phyloP scores from a whole-genome alignment of 768 basidiomycete genomes.

The Mycena rosella region DNA sequence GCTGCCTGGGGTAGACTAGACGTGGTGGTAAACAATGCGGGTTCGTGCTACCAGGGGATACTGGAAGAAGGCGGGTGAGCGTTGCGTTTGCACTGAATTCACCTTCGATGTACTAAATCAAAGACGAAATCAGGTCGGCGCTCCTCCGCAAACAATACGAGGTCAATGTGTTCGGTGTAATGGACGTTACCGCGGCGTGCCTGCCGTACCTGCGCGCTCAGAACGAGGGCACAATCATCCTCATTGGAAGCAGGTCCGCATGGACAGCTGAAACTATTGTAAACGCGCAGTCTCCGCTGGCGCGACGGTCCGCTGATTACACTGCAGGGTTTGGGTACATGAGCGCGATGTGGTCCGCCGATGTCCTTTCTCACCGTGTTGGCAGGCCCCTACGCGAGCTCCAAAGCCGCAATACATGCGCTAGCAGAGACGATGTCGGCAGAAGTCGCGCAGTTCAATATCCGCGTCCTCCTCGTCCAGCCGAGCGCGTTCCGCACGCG shows the following conservation, averaged over 20 bases:
- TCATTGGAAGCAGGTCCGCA: slow-evolving; percentile 67
- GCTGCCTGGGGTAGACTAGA: slow-evolving; percentile 67
- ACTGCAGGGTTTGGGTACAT: slow-evolving; percentile 50
- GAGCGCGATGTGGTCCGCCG: background rate
- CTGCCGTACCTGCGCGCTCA: slow-evolving; percentile 65
- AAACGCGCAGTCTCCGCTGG: slow-evolving; percentile 36
- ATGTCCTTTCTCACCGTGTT: background rate
- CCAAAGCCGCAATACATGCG: slow-evolving; percentile 73
- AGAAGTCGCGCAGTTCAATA: slow-evolving; percentile 68
- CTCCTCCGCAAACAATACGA: slow-evolving; percentile 58
- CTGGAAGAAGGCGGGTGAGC: slow-evolving; percentile 72
- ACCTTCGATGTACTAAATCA: slow-evolving; percentile 7
- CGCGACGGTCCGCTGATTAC: background rate
- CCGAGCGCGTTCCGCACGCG: slow-evolving; percentile 75
- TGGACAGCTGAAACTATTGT: slow-evolving; percentile 63
- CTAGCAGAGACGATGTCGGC: slow-evolving; percentile 65
- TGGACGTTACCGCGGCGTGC: slow-evolving; percentile 66
- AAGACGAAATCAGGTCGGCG: slow-evolving; percentile 41
- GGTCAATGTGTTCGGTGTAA: slow-evolving; percentile 63
- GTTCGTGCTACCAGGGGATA: slow-evolving; percentile 55
- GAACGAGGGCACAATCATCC: slow-evolving; percentile 58
- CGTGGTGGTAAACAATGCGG: slow-evolving; percentile 77
- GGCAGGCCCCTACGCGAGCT: slow-evolving; percentile 62
- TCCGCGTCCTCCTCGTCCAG: slow-evolving; percentile 68
- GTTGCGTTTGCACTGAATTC: slow-evolving; percentile 19